Conservation (phyloP, 352 stramenopile genomes). For the Elongisporangium anandrum region DNA sequence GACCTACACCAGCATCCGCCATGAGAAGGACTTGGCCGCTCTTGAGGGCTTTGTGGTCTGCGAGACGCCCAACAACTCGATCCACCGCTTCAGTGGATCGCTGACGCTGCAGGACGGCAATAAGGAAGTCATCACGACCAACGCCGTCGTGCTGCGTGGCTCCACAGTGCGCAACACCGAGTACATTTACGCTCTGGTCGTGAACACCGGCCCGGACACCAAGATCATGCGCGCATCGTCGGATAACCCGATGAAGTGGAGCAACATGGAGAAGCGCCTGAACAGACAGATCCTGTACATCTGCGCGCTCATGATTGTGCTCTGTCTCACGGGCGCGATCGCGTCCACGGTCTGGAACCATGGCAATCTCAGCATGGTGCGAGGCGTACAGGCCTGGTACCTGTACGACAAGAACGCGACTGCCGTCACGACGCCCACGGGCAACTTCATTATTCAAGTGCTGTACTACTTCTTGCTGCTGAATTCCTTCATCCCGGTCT, state of each 20-base stretch:
- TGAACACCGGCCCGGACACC: conserved; percentile 89
- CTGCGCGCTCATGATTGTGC: conserved; percentile 69
- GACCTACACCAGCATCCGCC: conserved; percentile 65
- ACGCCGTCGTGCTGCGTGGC: conserved; percentile 82
- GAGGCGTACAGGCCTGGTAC: conserved; percentile 58
- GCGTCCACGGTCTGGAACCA: conserved; percentile 69
- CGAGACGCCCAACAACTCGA: conserved; percentile 86
- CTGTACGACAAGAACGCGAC: conserved; percentile 45
- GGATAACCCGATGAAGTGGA: conserved; percentile 80
- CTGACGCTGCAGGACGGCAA: conserved; percentile 50
- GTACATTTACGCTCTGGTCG: conserved; percentile 87
- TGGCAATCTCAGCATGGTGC: conserved; percentile 38
- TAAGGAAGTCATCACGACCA: conserved; percentile 75
- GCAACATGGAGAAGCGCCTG: conserved; percentile 80
- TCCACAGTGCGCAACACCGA: conserved; percentile 90
- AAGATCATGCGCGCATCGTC: conserved; percentile 90
- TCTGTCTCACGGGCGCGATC: conserved; percentile 65
- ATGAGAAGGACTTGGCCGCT: conserved; percentile 42
- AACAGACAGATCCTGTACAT: conserved; percentile 87
- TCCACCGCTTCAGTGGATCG: conserved; percentile 90
- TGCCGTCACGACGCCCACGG: conserved; percentile 46
- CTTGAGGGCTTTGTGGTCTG: conserved; percentile 65
- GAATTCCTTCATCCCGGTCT: conserved; percentile 94
- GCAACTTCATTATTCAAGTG: conserved; percentile 89
- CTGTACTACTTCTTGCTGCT: conserved; percentile 93